phyloP scores from a whole-genome alignment of 2,329 filamentous ascomycete genomes.

The Trematosphaeria pertusa region DNA sequence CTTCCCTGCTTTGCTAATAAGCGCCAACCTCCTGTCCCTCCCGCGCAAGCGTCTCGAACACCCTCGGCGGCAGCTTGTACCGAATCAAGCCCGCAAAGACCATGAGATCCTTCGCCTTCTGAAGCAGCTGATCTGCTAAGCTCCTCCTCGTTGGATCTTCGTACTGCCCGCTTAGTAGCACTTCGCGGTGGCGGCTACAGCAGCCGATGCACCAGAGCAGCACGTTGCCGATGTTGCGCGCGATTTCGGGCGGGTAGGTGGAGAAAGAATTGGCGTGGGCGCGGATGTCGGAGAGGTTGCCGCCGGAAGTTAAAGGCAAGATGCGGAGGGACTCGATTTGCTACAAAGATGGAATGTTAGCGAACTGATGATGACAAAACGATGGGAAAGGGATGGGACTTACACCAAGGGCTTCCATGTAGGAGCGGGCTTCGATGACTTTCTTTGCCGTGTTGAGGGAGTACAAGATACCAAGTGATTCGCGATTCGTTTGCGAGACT shows the following conservation, averaged over 20 bases:
- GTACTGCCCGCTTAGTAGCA: conserved; percentile 72
- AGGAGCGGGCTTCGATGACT: conserved; percentile 64
- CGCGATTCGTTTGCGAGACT: conserved; percentile 64
- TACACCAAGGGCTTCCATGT: conserved; percentile 70
- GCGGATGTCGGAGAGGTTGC: conserved; percentile 81
- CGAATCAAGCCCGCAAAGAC: conserved; percentile 92
- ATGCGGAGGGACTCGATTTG: conserved; percentile 77
- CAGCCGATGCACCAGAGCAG: conserved; percentile 93
- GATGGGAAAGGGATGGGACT: conserved; percentile 36
- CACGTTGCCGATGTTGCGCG: conserved; percentile 87
- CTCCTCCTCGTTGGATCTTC: conserved; percentile 66
- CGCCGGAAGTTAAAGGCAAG: conserved; percentile 76
- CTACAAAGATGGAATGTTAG: conserved; percentile 55
- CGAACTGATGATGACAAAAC: conserved; percentile 9
- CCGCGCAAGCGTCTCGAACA: conserved; percentile 87
- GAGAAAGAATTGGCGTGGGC: conserved; percentile 82
- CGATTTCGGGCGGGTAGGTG: conserved; percentile 77
- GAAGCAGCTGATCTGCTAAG: conserved; percentile 71
- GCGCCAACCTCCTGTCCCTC: conserved; percentile 62
- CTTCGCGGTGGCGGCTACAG: conserved; percentile 76
- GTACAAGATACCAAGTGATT: conserved; percentile 66
- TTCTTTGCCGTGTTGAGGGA: conserved; percentile 67
- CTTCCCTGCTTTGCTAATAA: too few species aligned
- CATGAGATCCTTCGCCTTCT: conserved; percentile 87
- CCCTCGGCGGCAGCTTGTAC: conserved; percentile 84